phyloP scores from a whole-genome alignment of 208 protist species.

The Acanthamoeba royreba region DNA sequence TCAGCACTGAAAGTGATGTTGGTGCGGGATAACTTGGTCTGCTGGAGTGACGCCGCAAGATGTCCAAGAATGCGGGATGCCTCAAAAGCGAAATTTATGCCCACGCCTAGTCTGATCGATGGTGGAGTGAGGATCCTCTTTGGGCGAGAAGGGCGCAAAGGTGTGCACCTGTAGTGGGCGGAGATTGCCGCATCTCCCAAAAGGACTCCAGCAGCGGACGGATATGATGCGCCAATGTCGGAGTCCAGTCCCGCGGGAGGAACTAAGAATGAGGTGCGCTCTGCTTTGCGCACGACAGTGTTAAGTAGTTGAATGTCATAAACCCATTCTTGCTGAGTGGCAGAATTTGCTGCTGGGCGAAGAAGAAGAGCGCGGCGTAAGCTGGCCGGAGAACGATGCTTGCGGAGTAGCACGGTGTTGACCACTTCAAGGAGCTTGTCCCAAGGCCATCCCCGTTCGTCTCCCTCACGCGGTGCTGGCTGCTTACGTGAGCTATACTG shows the following conservation, averaged over 20 bases:
- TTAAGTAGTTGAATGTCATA: background rate
- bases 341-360: background rate
- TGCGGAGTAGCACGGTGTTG: background rate
- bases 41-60: background rate
- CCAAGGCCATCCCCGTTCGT: background rate
- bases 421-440: background rate
- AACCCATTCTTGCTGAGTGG: background rate
- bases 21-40: background rate
- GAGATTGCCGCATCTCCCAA: background rate
- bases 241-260: background rate
- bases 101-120: background rate
- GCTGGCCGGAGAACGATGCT: background rate
- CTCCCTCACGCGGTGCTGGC: too few relatives aligned
- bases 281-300: background rate
- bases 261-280: background rate
- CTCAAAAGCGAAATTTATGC: background rate
- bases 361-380: background rate
- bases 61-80: background rate
- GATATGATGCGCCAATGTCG: background rate
- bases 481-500: background rate
- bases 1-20: background rate
- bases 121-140: background rate
- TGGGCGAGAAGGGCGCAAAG: background rate
- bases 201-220: background rate
- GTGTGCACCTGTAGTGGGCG: slow-evolving; percentile 4